phyloP scores from a whole-genome alignment of 345 rosid species.

The Leavenworthia alabamica region DNA sequence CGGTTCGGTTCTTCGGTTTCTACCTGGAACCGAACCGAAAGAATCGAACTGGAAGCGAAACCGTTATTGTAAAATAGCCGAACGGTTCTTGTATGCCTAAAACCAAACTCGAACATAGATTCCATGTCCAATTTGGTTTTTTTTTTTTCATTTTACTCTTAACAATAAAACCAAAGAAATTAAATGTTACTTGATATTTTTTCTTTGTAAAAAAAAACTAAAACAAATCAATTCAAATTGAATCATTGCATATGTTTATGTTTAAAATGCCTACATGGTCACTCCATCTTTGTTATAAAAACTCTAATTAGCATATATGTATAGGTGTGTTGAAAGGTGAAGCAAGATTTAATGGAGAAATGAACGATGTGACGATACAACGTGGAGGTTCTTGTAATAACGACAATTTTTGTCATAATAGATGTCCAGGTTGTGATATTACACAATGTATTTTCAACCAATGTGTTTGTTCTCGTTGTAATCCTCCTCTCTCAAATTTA shows the following conservation, averaged over 20 bases:
- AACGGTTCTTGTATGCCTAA: too few species aligned
- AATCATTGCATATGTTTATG: neutral
- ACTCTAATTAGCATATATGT: neutral
- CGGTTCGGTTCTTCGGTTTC: too few species aligned
- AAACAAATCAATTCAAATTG: too few species aligned
- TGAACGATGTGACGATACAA: slow-evolving; percentile 12
- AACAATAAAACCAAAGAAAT: too few species aligned
- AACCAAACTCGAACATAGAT: too few species aligned
- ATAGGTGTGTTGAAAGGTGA: slow-evolving; percentile 6
- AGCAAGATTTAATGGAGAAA: slow-evolving; percentile 2
- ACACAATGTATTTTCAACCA: slow-evolving; percentile 19
- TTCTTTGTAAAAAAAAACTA: too few species aligned
- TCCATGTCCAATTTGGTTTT: too few species aligned
- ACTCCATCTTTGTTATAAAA: neutral
- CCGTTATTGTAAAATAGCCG: too few species aligned
- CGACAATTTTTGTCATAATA: slow-evolving; percentile 10
- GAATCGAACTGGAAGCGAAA: too few species aligned
- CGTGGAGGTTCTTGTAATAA: slow-evolving; percentile 18
- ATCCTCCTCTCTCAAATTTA: neutral
- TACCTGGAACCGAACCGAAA: too few species aligned
- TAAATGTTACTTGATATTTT: too few species aligned
- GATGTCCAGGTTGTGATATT: neutral
- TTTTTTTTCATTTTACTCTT: too few species aligned
- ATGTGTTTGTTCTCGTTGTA: slow-evolving; percentile 17
- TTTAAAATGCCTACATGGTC: neutral